Evolutionary conservation across 1,139 yeast genomes (phyloP), one percentile per base, ranked within the genome.

Genomic region (Yamadazyma sp.): DNA sequence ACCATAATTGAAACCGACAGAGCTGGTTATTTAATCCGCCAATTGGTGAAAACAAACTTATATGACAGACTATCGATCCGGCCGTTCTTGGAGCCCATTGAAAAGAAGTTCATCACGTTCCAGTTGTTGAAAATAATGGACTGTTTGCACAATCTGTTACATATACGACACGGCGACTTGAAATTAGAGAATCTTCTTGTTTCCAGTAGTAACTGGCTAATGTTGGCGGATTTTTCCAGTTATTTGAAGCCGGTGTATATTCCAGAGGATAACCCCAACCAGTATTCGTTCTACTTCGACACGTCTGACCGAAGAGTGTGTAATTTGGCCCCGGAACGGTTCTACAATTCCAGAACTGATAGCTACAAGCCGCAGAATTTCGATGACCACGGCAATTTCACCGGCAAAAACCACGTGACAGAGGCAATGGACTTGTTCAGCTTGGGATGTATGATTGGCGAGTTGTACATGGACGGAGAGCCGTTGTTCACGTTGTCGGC

Each of bases 261-360:
- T 21, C 97, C 97, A 0, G 96, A 87, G 48, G 95, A 89, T 51
- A 92, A 94, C 54, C 97, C 97, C 0, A 86, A 92, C n/a, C 92
- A 86, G 48, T 92, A 86, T 53, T 81, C 95, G 1, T 92, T 90
- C 55, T 94, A 82, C 58, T 94, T 89, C 57, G 97, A 92, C 61
- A 86, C 92, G 3, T 86, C 95, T 2, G 88, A 80, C 54, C 69
- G 97, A 47, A 71, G 96, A 52, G 78, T 82, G 3, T 92, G 98
- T 60, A 92, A 90, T 57, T 62, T 94, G 36, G 97, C 98, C 0
- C 98, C 99, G 0, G 99, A 94, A 57, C 64, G 98, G 46, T 92
- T 94, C 54, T 67, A 76, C 41, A 57, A 57, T 33, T 57, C 67
- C 3, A 48, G 53, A 21, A 17, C 24, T 34, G 46, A 39, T 5